Percentiles rank a stretch among this genome's conserved stretches.
Evolutionary conservation across 2,329 filamentous ascomycete species (phyloP).

Genomic region (Biscogniauxia mediterranea): DNA sequence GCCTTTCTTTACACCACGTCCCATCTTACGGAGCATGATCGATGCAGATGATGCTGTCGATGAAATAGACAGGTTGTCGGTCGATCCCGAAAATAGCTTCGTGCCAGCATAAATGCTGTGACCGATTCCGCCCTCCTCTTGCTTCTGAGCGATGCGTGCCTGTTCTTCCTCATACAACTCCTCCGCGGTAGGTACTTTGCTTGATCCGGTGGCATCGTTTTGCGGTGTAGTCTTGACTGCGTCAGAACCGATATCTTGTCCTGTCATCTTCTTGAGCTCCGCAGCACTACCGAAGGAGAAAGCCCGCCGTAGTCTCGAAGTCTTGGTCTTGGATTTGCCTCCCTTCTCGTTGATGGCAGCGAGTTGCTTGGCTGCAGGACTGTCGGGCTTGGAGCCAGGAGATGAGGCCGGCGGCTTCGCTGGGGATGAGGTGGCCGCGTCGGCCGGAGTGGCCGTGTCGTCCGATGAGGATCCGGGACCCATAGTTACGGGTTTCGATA

Average conservation of each 20-base stretch:
- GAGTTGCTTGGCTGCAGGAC: conserved; percentile 79
- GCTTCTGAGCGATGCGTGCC: conserved; percentile 83
- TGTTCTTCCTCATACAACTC: conserved; percentile 84
- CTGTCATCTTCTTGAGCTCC: conserved; percentile 76
- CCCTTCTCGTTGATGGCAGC: conserved; percentile 85
- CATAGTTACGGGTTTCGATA: conserved; percentile 70
- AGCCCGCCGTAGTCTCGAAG: conserved; percentile 79
- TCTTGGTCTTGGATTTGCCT: conserved; percentile 76
- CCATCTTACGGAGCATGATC: conserved; percentile 98
- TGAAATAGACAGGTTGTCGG: conserved; percentile 89
- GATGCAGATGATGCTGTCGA: conserved; percentile 88
- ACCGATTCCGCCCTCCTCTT: conserved; percentile 89
- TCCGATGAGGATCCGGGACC: conserved; percentile 50
- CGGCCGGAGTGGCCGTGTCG: conserved; percentile 35
- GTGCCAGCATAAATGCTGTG: conserved; percentile 90
- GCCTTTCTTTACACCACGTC: conserved; percentile 94
- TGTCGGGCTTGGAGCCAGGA: conserved; percentile 43
- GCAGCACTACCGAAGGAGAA: conserved; percentile 97
- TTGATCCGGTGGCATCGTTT: conserved; percentile 54
- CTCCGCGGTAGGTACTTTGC: conserved; percentile 60
- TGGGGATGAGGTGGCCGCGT: conserved; percentile 33
- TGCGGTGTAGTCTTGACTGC: conserved; percentile 23
- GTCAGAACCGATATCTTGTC: conserved; percentile 49
- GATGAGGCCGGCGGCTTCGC: conserved; percentile 30
- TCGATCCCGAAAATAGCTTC: conserved; percentile 83